Percentiles rank a stretch among this genome's conserved stretches.
Conservation (phyloP, 352 stramenopile species). For the Phytophthora multivora region DNA sequence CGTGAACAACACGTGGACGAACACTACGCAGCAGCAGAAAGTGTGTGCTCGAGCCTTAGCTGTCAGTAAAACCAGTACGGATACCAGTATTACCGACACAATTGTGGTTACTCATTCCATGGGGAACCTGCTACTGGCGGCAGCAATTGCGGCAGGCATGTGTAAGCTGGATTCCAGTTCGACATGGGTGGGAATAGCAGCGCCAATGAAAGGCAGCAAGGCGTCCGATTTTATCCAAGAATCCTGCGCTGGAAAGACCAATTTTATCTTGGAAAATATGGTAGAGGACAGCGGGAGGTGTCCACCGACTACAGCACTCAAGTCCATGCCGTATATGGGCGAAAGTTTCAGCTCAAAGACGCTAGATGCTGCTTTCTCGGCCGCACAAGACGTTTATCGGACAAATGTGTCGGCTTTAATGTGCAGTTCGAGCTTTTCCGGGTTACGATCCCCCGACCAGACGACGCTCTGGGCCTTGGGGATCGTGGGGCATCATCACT, state of each 20-base stretch:
- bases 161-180: slow-evolving; percentile 28
- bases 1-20: slow-evolving; percentile 32
- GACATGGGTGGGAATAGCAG: slow-evolving; percentile 38
- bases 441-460: slow-evolving; percentile 31
- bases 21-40: slow-evolving; percentile 29
- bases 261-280: slow-evolving; percentile 9
- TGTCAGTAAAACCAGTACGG: slow-evolving; percentile 26
- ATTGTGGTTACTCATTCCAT: slow-evolving; percentile 33
- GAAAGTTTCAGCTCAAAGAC: slow-evolving; percentile 8
- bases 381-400: slow-evolving; percentile 21
- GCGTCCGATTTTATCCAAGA: slow-evolving; percentile 22
- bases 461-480: slow-evolving; percentile 12
- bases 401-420: slow-evolving; percentile 28
- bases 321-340: slow-evolving; percentile 32
- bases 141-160: slow-evolving; percentile 21
- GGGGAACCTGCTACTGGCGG: slow-evolving; percentile 19
- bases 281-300: slow-evolving; percentile 13
- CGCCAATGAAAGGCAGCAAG: slow-evolving; percentile 26
- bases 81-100: slow-evolving; percentile 14
- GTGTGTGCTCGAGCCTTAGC: slow-evolving; percentile 28
- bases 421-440: slow-evolving; percentile 33
- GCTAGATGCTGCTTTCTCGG: slow-evolving; percentile 20
- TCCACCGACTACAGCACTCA: slow-evolving; percentile 14
- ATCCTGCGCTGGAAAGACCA: slow-evolving; percentile 15
- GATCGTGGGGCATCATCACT: slow-evolving; percentile 25